A percentile compares a stretch with the other conserved stretches of the same genome.
Evolutionary conservation across 2,329 filamentous ascomycete species (phyloP).

Genomic region (Ophiostoma fasciatum): DNA sequence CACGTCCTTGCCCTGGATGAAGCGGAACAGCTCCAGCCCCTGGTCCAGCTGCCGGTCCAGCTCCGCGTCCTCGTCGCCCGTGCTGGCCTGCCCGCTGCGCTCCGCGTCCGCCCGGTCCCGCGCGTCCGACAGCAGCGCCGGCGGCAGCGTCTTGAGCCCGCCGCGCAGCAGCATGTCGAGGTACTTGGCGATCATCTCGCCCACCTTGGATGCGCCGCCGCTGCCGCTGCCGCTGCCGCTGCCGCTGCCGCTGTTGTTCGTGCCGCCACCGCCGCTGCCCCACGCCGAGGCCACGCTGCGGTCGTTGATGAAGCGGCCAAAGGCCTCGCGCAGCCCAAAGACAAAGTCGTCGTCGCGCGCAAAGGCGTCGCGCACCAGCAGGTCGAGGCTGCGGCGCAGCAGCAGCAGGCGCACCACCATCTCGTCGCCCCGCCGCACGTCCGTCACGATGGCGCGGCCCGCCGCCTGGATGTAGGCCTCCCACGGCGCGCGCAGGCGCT

Average conservation of each 20-base stretch:
- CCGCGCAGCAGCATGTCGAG: conserved; percentile 80
- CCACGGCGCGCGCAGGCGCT: conserved; percentile 58
- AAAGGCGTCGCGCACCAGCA: conserved; percentile 65
- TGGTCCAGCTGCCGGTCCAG: conserved; percentile 86
- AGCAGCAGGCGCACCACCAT: conserved; percentile 78
- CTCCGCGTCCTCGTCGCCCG: conserved; percentile 80
- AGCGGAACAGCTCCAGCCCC: conserved; percentile 86
- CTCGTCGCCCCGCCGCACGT: conserved; percentile 60
- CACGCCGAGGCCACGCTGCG: conserved; percentile 51
- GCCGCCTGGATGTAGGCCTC: conserved; percentile 62
- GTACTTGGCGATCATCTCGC: conserved; percentile 97
- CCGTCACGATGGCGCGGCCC: conserved; percentile 64
- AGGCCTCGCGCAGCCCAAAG: conserved; percentile 69
- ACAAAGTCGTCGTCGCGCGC: conserved; percentile 60
- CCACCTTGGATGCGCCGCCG: conserved; percentile 75
- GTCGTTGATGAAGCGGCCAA: conserved; percentile 86
- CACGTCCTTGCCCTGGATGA: conserved; percentile 92
- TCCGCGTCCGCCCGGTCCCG: conserved; percentile 43
- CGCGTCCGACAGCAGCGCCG: conserved; percentile 47
- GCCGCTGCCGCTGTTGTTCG: too few relatives aligned
- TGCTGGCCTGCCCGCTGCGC: conserved; percentile 47
- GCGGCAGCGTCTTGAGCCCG: conserved; percentile 69
- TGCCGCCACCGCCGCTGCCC: conserved; percentile 36
- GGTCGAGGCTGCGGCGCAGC: conserved; percentile 65
- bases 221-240: too few relatives aligned